phyloP scores from a whole-genome alignment of 2,329 filamentous ascomycete species.

The Talaromyces sp. region DNA sequence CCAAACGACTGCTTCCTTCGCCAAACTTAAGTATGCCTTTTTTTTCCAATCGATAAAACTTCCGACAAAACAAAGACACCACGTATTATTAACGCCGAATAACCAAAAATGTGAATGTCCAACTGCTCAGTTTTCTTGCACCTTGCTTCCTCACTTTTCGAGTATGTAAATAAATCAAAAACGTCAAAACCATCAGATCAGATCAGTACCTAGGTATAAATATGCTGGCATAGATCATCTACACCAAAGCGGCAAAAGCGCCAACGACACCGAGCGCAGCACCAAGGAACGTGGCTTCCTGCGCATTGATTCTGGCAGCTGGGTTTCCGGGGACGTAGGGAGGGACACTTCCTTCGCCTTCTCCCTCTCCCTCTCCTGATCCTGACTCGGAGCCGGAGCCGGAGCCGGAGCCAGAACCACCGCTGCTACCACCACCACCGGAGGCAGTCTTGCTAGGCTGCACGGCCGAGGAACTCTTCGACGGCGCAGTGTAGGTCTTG shows the following conservation, averaged over 20 bases:
- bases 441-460: slow-evolving; percentile 5
- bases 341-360: slow-evolving; percentile 6
- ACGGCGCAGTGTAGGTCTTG: not conserved
- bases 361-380: slow-evolving; percentile 16
- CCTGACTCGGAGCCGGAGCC: slow-evolving; percentile 19
- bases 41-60: not conserved
- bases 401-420: slow-evolving; percentile 19
- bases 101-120: not conserved
- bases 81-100: not conserved
- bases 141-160: not conserved
- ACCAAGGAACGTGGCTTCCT: slow-evolving; percentile 6
- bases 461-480: slow-evolving; percentile 1
- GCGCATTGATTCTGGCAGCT: slow-evolving; percentile 7
- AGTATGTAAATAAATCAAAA: not conserved
- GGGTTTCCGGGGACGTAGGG: slow-evolving; percentile 12
- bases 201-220: not conserved
- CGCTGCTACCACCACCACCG: slow-evolving; percentile 13
- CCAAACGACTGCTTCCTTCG: not conserved
- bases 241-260: slow-evolving; percentile 11
- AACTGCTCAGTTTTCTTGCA: not conserved
- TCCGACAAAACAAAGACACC: not conserved
- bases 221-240: not conserved
- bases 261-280: slow-evolving; percentile 14
- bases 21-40: not conserved
- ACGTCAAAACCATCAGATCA: not conserved